Evolutionary conservation across 1,139 yeast species (phyloP), one percentile per base, ranked within the genome.

Genomic region (Saccharomyces pastorianus): DNA sequence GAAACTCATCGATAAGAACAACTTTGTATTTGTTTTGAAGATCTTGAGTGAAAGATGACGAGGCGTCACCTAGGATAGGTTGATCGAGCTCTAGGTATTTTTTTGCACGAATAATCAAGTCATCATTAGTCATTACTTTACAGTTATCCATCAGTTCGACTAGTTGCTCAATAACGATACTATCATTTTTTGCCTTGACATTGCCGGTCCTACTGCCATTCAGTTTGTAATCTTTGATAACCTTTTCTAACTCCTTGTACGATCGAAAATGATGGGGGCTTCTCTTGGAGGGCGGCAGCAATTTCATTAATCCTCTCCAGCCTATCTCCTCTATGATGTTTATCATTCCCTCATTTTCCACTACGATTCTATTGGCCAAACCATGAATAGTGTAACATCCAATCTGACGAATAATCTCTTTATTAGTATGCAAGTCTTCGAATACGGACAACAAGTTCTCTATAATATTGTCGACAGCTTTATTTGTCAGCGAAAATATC

Each of bases 1-100:
- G 95, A 63, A 83, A 84, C 67, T 87, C 95, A 68, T 87, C 95
- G 11, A 86, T 82, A 0, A 87, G 67, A 0, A 85, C 73, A 3
- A 73, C 71, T 50, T 73, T 72, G 55, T 68, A 68, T 3, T 62
- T 56, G 1, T 61, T 44, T 6, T 59, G 58, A 6, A 63, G 25
- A 28, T 53, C 53, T 5, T 38, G 28, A 2, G 64, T 59, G 28
- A 61, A 61, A 5, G 57, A 56, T 9, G 50, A 56, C 49, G 26
- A 17, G 2, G 20, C 20, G 20, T 17, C 38, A 2, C 51, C 44
- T 38, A 13, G 3, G 0, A 1, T 11, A 38, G 44, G 11, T 0
- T 8, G 6, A 4, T 38, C 13, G 13, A 38, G 44, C 11, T 31
- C 52, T 20, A 69, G 59, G 25, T 66, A 60, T 25, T 55, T 38